phyloP scores from a whole-genome alignment of 345 rosid species.

The Brassica incana region DNA sequence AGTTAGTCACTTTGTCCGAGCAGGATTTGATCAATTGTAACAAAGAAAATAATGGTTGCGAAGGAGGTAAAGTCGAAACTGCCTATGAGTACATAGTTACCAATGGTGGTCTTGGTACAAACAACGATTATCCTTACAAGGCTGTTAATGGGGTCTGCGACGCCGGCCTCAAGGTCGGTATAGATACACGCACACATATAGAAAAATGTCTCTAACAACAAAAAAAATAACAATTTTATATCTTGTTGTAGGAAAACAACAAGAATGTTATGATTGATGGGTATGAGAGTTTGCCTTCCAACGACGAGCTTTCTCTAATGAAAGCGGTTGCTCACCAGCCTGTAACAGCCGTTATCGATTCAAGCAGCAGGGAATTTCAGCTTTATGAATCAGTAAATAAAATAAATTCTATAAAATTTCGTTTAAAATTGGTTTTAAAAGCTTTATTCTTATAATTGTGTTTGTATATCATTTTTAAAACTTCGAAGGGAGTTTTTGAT shows the following conservation, averaged over 20 bases:
- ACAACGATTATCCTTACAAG: slow-evolving; percentile 55
- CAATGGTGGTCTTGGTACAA: slow-evolving; percentile 27
- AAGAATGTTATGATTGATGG: slow-evolving; percentile 64
- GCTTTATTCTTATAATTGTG: neutral
- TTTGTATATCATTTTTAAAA: neutral
- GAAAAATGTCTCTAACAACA: neutral
- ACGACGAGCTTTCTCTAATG: slow-evolving; percentile 58
- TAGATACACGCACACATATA: neutral
- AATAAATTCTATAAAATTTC: neutral
- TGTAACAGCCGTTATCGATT: slow-evolving; percentile 57
- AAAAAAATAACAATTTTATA: neutral
- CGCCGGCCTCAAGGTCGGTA: slow-evolving; percentile 41
- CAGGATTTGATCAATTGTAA: slow-evolving; percentile 82
- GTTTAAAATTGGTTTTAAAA: neutral
- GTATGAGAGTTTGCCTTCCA: slow-evolving; percentile 57
- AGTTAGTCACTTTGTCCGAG: slow-evolving; percentile 61
- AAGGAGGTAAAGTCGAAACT: slow-evolving; percentile 59
- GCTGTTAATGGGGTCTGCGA: slow-evolving; percentile 33
- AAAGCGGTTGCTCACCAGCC: slow-evolving; percentile 76
- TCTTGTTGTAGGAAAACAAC: slow-evolving; percentile 45
- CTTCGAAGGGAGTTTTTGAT: neutral
- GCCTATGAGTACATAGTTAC: neutral
- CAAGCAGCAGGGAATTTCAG: slow-evolving; percentile 54
- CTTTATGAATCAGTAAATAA: slow-evolving; percentile 61
- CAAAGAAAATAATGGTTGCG: slow-evolving; percentile 44